These are phyloP conservation scores for Termitomyces sp. DNA, from an alignment of 768 basidiomycete genomes.

Conservation along the genomic window DNA sequence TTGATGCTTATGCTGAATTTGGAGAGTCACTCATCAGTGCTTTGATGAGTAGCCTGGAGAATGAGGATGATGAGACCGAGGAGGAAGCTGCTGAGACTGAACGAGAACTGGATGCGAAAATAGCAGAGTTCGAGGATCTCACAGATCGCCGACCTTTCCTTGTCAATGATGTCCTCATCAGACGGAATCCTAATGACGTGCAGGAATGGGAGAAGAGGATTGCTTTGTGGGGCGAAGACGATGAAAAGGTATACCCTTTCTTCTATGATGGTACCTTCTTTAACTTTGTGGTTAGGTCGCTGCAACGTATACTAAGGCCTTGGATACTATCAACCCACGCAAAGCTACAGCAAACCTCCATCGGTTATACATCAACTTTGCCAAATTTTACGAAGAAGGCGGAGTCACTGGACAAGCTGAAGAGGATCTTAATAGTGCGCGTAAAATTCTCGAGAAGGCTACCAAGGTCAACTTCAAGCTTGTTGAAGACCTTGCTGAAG, in stretches of 20 bases:
- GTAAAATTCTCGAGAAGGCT: conserved; percentile 91
- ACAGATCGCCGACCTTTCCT: conserved; percentile 96
- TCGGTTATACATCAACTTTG: conserved; percentile 89
- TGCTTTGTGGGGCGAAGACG: conserved; percentile 88
- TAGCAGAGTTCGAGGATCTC: conserved; percentile 90
- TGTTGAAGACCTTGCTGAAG: conserved; percentile 97
- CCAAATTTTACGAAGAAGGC: conserved; percentile 96
- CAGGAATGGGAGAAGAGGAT: conserved; percentile 99
- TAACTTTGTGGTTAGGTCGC: conserved; percentile 55
- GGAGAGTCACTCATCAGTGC: conserved; percentile 85
- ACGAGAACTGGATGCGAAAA: conserved; percentile 76
- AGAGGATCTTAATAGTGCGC: conserved; percentile 74
- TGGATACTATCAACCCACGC: conserved; percentile 82
- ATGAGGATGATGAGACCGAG: conserved; percentile 61
- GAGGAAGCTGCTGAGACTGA: conserved; percentile 75
- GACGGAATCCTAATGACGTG: conserved; percentile 95
- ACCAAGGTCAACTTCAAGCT: conserved; percentile 87
- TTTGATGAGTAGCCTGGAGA: conserved; percentile 80
- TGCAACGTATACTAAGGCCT: conserved; percentile 85
- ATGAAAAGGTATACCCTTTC: conserved; percentile 70
- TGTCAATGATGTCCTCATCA: conserved; percentile 88
- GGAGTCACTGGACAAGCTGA: conserved; percentile 78
- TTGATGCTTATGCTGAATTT: conserved; percentile 95
- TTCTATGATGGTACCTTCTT: neutral
- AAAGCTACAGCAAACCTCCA: conserved; percentile 90